Percentiles rank a stretch among this genome's conserved stretches.
Conservation (phyloP, 2,329 filamentous ascomycete genomes). For the Tricladium varicosporioides region DNA sequence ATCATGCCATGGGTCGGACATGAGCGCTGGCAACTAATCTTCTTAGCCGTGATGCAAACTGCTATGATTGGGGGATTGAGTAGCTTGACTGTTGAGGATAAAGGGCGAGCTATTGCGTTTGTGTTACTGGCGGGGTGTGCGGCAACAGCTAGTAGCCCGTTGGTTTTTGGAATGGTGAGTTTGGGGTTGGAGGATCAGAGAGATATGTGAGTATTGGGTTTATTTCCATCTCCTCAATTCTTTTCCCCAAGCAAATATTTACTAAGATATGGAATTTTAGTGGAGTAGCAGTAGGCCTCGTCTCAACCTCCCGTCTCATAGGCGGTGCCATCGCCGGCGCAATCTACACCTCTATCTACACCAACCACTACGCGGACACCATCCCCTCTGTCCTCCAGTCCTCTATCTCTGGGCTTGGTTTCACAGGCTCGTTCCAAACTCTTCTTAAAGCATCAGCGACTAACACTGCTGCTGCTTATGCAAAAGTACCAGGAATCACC, state of each 20-base stretch:
- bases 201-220: conserved; percentile 30
- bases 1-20: conserved; percentile 35
- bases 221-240: too few relatives aligned
- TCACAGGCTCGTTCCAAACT: not conserved
- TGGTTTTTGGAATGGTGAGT: conserved; percentile 37
- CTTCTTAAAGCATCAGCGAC: not conserved
- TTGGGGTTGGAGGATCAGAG: conserved; percentile 36
- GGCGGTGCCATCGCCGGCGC: conserved; percentile 39
- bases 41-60: conserved; percentile 35
- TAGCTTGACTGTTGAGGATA: conserved; percentile 33
- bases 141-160: conserved; percentile 34
- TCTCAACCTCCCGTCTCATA: conserved; percentile 38
- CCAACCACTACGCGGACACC: conserved; percentile 30
- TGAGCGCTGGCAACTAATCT: conserved; percentile 38
- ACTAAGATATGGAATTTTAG: conserved; percentile 5
- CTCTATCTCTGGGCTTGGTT: conserved; percentile 3
- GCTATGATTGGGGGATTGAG: conserved; percentile 38
- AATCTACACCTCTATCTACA: conserved; percentile 38
- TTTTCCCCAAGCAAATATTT: too few relatives aligned
- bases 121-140: conserved; percentile 33
- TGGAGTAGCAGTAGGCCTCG: conserved; percentile 38
- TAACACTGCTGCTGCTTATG: not conserved
- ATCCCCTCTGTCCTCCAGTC: conserved; percentile 31
- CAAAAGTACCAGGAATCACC: not conserved
- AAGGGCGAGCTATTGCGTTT: conserved; percentile 36